Base-by-base conservation (phyloP, 306 rosid species). In the Prunus fruticosa region DNA sequence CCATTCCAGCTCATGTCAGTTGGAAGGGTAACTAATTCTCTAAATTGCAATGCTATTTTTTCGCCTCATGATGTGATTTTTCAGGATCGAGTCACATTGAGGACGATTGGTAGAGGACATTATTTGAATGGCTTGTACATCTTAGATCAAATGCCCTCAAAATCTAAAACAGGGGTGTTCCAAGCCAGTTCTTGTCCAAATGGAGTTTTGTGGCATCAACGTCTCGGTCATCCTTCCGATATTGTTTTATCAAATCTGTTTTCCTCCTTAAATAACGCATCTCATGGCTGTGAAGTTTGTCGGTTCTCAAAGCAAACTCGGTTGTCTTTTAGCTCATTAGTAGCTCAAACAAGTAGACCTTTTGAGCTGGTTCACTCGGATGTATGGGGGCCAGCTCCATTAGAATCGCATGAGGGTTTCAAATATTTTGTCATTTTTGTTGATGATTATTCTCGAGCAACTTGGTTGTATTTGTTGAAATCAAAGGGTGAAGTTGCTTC, bases 331-430 rank as follows among this genome's bases (percentile, higher is more conserved):
- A n/a, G 28, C 15, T 67, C 34, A 57, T 25, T 51, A 25, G 18
- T 19, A 43, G 56, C 74, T 9, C 67, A 43, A n/a, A 25, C 50
- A 4, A 41, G n/a, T 43, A 68, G 43, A 43, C 23, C 27, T 0
- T 76, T 68, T 67, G 69, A 68, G 6, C 64, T 76, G 16, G 61
- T 68, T 43, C 74, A 68, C 34, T 76, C 20, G 5, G 50, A 76
- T 76, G 32, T 67, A 22, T 77, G n/a, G 51, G 75, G 80, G 38
- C 66, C 50, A 23, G 50, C 80, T 10, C 9, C 49, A 2, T 3
- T 15, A 22, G 75, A 68, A 4, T 70, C 27, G 3, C 28, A 19
- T 51, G 63, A 70, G 51, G 18, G 62, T 27, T 70, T 49, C 27
- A 51, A 15, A 51, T 51, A 50, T 51, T 70, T 70, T 70, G 4